A percentile compares a stretch with the other conserved stretches of the same genome.
phyloP scores from a whole-genome alignment of 2,329 filamentous ascomycete species.

The Chaetomiaceae sp. region DNA sequence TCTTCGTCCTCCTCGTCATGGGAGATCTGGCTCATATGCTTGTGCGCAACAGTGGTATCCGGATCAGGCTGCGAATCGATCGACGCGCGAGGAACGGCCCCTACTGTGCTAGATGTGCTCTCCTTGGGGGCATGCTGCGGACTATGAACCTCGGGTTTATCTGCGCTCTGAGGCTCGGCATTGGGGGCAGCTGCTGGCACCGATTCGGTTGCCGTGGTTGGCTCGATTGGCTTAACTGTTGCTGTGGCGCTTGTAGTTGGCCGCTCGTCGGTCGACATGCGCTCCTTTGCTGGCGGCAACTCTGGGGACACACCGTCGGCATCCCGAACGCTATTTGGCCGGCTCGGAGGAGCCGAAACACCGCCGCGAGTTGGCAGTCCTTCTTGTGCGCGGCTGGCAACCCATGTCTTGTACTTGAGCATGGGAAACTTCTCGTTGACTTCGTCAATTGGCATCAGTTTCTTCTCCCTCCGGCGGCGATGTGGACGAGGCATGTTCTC shows the following conservation, averaged over 20 bases:
- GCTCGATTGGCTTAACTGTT: not conserved
- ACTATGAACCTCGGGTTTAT: constrained; percentile 20
- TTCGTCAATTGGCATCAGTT: constrained; percentile 98
- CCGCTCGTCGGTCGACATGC: constrained; percentile 40
- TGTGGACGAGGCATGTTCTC: constrained; percentile 80
- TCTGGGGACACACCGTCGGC: constrained; percentile 52
- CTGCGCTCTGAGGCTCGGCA: constrained; percentile 28
- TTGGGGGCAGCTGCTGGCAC: too few relatives aligned
- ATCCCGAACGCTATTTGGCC: constrained; percentile 67
- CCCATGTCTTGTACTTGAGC: constrained; percentile 95
- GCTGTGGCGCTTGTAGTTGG: constrained; percentile 29
- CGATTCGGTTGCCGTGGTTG: constrained; percentile 1
- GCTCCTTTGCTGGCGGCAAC: constrained; percentile 41
- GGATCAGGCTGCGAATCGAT: constrained; percentile 20
- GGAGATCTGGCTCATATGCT: constrained; percentile 23
- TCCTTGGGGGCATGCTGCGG: constrained; percentile 26
- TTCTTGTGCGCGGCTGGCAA: constrained; percentile 73
- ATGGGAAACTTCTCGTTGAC: constrained; percentile 96
- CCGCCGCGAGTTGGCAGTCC: constrained; percentile 81
- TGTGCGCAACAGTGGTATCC: constrained; percentile 13
- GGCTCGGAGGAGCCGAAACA: constrained; percentile 68
- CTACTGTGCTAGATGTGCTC: constrained; percentile 24
- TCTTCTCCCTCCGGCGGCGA: constrained; percentile 88
- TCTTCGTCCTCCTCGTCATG: constrained; percentile 58
- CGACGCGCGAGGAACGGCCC: constrained; percentile 11